These are phyloP conservation scores for Suillus ampliporus DNA, from an alignment of 768 basidiomycete genomes.

Conservation along the genomic window DNA sequence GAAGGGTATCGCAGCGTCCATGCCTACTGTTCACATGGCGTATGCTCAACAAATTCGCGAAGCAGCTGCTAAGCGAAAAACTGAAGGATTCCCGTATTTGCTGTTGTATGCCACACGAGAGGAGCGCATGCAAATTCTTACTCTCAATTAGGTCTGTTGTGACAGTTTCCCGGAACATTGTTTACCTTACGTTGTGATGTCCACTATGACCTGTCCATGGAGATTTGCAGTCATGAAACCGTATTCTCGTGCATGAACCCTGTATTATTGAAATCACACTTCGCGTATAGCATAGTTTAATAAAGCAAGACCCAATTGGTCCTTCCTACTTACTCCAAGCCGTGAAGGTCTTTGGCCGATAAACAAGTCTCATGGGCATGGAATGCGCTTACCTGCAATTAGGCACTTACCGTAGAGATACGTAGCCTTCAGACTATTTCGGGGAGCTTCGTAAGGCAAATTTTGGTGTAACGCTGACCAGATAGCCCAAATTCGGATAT, in stretches of 20 bases:
- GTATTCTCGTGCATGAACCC: background rate
- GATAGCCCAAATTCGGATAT: too few relatives aligned
- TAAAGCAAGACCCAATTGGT: background rate
- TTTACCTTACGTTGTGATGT: background rate
- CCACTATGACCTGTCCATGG: background rate
- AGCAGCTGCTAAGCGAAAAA: conserved; percentile 61
- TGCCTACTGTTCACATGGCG: conserved; percentile 60
- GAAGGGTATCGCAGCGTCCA: conserved; percentile 59
- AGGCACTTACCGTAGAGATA: too few relatives aligned
- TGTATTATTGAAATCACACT: background rate
- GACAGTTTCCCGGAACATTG: background rate
- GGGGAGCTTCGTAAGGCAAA: too few relatives aligned
- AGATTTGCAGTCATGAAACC: background rate
- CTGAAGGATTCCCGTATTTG: conserved; percentile 66
- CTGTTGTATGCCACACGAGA: conserved; percentile 72
- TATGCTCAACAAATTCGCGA: conserved; percentile 77
- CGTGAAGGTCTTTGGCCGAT: conserved; percentile 38
- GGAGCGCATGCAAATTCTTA: conserved; percentile 68
- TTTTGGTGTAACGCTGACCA: too few relatives aligned
- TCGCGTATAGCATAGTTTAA: background rate
- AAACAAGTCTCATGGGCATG: background rate
- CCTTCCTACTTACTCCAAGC: conserved; percentile 31
- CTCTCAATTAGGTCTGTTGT: conserved; percentile 29
- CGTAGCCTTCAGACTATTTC: too few relatives aligned
- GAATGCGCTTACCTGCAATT: conserved; percentile 3